Evolutionary conservation across 768 basidiomycete genomes (phyloP).

Genomic region (Myochromella boudieri): DNA sequence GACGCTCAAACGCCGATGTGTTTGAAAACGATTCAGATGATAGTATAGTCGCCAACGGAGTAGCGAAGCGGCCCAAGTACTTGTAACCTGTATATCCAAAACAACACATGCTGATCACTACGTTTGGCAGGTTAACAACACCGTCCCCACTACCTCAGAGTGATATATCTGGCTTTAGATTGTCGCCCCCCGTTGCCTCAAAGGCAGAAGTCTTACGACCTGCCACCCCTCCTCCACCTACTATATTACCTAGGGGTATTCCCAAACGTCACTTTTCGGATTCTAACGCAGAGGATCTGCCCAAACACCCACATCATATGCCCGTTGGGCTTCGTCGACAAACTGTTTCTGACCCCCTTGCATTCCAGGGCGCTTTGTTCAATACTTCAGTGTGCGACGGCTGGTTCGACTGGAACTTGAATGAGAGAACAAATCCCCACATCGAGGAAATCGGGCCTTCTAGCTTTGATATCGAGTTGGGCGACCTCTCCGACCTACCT

Average conservation of each 20-base stretch:
- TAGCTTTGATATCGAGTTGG: conserved; percentile 32
- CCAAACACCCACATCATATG: conserved; percentile 28
- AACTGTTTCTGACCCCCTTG: conserved; percentile 29
- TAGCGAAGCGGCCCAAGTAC: conserved; percentile 19
- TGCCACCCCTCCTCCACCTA: too few relatives aligned
- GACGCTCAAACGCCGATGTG: conserved; percentile 1
- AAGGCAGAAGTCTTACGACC: too few relatives aligned
- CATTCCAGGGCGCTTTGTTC: conserved; percentile 11
- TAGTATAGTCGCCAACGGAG: background rate
- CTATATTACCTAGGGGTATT: too few relatives aligned
- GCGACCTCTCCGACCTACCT: conserved; percentile 24
- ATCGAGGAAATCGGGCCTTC: conserved; percentile 22
- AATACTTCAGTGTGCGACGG: conserved; percentile 28
- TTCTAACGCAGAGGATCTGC: conserved; percentile 14
- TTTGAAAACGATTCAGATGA: background rate
- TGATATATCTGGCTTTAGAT: too few relatives aligned
- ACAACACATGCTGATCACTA: background rate
- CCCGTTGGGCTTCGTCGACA: conserved; percentile 19
- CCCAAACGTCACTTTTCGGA: conserved; percentile 42
- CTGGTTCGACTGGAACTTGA: conserved; percentile 34
- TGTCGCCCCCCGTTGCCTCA: too few relatives aligned
- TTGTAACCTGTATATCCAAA: background rate
- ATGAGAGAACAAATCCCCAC: too few relatives aligned
- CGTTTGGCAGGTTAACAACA: background rate
- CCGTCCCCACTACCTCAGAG: too few relatives aligned